Evolutionary conservation across 768 basidiomycete genomes (phyloP).

Genomic region (Tubosaeta sp.): DNA sequence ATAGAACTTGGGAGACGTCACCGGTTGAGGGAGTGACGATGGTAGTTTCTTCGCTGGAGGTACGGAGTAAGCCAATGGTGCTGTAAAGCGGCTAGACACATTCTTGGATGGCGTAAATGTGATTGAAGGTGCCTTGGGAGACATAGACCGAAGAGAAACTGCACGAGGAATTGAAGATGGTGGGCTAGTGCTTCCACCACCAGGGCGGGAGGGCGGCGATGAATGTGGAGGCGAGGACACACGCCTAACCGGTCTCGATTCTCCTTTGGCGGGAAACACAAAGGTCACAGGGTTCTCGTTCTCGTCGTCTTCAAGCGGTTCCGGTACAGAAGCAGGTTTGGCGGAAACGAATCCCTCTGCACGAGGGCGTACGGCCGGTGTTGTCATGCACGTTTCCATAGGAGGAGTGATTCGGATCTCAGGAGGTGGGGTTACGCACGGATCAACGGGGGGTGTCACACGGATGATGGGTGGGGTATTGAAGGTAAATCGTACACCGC

Average conservation of each 20-base stretch:
- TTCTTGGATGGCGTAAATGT: slow-evolving; percentile 34
- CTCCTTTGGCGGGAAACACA: slow-evolving; percentile 18
- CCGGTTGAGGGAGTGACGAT: slow-evolving; percentile 62
- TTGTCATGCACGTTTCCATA: slow-evolving; percentile 8
- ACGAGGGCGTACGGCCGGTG: slow-evolving; percentile 17
- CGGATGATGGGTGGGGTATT: slow-evolving; percentile 46
- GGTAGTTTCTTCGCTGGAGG: slow-evolving; percentile 53
- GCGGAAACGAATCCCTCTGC: neutral
- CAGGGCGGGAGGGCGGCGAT: slow-evolving; percentile 11
- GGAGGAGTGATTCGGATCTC: slow-evolving; percentile 22
- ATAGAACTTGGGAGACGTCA: slow-evolving; percentile 36
- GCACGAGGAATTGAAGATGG: slow-evolving; percentile 54
- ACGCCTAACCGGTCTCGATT: slow-evolving; percentile 4
- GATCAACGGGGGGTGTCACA: slow-evolving; percentile 25
- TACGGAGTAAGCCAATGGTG: slow-evolving; percentile 26
- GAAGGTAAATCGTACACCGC: slow-evolving; percentile 73
- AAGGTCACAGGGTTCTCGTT: slow-evolving; percentile 23
- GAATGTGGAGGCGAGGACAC: slow-evolving; percentile 8
- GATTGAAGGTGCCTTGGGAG: slow-evolving; percentile 24
- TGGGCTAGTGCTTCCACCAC: slow-evolving; percentile 22
- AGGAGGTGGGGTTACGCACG: slow-evolving; percentile 27
- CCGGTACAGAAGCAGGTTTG: slow-evolving; percentile 5
- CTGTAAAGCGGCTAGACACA: slow-evolving; percentile 25
- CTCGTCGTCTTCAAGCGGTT: slow-evolving; percentile 17
- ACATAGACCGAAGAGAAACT: slow-evolving; percentile 32